Percentiles rank a stretch among this genome's conserved stretches.
phyloP scores from a whole-genome alignment of 2,329 filamentous ascomycete species.

The Aurifilum marmelostoma region DNA sequence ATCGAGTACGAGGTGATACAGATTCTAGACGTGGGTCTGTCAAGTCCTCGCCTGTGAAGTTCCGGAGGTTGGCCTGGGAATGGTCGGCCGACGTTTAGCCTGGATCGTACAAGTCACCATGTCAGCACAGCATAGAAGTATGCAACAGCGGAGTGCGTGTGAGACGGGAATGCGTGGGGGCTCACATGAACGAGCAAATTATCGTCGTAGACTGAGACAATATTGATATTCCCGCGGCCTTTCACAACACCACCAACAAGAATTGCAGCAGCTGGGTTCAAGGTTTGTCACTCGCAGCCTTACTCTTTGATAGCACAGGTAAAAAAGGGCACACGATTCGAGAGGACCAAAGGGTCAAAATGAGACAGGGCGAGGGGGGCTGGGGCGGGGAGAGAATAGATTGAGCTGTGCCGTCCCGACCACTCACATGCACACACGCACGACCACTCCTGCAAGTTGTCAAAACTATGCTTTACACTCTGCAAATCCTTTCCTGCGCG shows the following conservation, averaged over 20 bases:
- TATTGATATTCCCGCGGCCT: no score
- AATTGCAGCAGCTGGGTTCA: background rate
- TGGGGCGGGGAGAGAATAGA: background rate
- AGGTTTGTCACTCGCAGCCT: background rate
- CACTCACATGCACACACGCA: background rate
- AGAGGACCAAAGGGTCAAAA: background rate
- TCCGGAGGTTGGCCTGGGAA: background rate
- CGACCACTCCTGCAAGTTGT: background rate
- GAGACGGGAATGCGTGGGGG: background rate
- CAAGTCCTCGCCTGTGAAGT: background rate
- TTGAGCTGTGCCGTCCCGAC: background rate
- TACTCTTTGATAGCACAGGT: background rate
- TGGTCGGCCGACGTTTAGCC: background rate
- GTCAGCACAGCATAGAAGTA: background rate
- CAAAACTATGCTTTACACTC: background rate
- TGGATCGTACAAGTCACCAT: background rate
- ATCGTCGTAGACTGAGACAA: background rate
- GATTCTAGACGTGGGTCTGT: background rate
- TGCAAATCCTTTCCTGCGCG: background rate
- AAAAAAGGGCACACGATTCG: background rate
- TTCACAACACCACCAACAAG: constrained; percentile 9
- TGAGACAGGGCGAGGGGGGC: background rate
- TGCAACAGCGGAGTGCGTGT: background rate
- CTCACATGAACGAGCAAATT: background rate
- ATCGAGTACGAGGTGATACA: background rate